Base-by-base conservation (phyloP, 73 alveolate genomes). In the Paramecium tetraurelia region DNA sequence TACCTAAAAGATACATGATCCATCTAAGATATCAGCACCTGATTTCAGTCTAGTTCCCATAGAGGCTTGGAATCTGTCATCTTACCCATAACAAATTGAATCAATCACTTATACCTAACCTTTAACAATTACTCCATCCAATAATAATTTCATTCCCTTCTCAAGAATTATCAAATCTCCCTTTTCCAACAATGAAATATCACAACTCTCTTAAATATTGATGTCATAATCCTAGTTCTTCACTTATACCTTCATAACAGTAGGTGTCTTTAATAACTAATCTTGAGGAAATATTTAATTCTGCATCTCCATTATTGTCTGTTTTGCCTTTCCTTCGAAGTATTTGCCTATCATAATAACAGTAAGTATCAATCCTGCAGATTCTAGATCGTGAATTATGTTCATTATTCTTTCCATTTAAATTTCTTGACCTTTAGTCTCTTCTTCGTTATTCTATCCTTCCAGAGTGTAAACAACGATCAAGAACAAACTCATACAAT, bases 111-210 rank as follows among this genome's bases (percentile, higher is more conserved):
- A 85, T 21, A 95, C 92, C 16, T 85, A 14, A 35, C 88, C 89
- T 24, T 84, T 80, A 16, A 95, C 93, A 10, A 96, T 96, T 1
- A 92, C 95, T 5, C 99, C 99, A 94, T 98, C 99, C 14, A 94
- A 95, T 58, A 98, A 97, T 36, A 98, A 80, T 31, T 94, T 88
- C 71, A 89, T 93, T 57, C 99, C 99, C 16, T 96, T 97, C 58
- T 96, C 92, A 9, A 98, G 94, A 31, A 85, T 63, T n/a, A 98
- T 93, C 11, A 93, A 85, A 48, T 97, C 98, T 43, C 96, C 97
- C 33, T 93, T 95, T 44, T 97, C 96, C 14, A 97, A 80, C 16
- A 69, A 58, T 5, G 84, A 85, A 11, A 86, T 58, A 20, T 90
- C 93, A 57, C 68, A 44, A 18, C 20, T 27, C 29, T 59, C 85